Evolutionary conservation across 2,329 filamentous ascomycete genomes (phyloP).

Genomic region (Xylariaceae sp.): DNA sequence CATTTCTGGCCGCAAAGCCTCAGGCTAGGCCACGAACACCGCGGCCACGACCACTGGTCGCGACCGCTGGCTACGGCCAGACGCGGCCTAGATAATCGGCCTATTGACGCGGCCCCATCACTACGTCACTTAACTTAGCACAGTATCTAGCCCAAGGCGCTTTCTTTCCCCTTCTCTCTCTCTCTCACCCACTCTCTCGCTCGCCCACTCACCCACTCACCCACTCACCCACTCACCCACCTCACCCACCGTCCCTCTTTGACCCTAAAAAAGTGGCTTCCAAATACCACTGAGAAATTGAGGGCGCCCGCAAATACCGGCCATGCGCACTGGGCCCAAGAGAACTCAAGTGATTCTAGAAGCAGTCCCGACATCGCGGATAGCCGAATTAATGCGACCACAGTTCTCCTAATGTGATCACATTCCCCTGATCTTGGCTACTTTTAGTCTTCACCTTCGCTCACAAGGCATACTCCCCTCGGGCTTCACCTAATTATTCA

Average conservation of each 20-base stretch:
- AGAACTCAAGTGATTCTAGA: constrained; percentile 17
- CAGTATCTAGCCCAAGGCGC: constrained; percentile 18
- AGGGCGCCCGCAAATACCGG: constrained; percentile 23
- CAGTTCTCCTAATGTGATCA: constrained; percentile 7
- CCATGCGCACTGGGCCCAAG: constrained; percentile 16
- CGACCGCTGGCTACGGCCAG: constrained; percentile 1
- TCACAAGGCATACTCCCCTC: constrained; percentile 16
- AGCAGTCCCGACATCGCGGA: constrained; percentile 19
- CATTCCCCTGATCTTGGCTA: constrained; percentile 2
- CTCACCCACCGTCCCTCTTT: not conserved
- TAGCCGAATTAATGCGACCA: constrained; percentile 11
- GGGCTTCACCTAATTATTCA: not conserved
- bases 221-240: not conserved
- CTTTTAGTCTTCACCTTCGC: constrained; percentile 1
- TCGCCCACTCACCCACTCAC: not conserved
- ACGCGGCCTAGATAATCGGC: constrained; percentile 12
- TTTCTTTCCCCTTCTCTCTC: not conserved
- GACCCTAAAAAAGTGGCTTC: constrained; percentile 15
- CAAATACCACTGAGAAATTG: constrained; percentile 15
- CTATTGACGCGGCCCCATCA: constrained; percentile 24
- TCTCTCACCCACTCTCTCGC: not conserved
- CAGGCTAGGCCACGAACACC: constrained; percentile 19
- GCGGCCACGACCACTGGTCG: constrained; percentile 23
- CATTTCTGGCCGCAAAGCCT: constrained; percentile 29
- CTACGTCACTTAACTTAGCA: constrained; percentile 1